Evolutionary conservation across 2,329 filamentous ascomycete genomes (phyloP).

Genomic region (Aspergillus thermomutatus): DNA sequence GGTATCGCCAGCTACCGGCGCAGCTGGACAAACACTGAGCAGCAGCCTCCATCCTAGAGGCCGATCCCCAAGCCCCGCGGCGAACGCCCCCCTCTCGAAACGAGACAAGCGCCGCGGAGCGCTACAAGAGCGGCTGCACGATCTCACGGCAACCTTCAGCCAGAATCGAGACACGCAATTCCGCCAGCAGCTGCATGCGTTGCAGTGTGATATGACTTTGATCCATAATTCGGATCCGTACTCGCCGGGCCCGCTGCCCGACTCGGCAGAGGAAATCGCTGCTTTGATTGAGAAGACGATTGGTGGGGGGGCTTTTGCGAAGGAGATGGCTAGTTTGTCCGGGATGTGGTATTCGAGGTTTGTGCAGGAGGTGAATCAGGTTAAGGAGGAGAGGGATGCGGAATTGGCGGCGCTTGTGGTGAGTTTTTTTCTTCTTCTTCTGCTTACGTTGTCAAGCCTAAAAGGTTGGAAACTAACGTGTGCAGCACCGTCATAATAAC

Average conservation of each 20-base stretch:
- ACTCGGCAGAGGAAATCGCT: slow-evolving; percentile 63
- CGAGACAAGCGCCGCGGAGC: slow-evolving; percentile 84
- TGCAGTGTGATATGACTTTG: slow-evolving; percentile 86
- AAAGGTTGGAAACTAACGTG: not conserved
- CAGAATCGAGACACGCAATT: slow-evolving; percentile 81
- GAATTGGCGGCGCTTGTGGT: slow-evolving; percentile 80
- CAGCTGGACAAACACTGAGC: slow-evolving; percentile 14
- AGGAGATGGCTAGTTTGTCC: slow-evolving; percentile 62
- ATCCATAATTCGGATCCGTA: slow-evolving; percentile 85
- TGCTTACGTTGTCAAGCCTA: not conserved
- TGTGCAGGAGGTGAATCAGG: slow-evolving; percentile 79
- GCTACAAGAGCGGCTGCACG: slow-evolving; percentile 73
- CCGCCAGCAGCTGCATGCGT: slow-evolving; percentile 80
- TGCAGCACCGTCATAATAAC: slow-evolving; percentile 56
- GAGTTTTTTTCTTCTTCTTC: slow-evolving; percentile 32
- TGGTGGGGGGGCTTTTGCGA: slow-evolving; percentile 60
- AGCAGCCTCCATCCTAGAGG: slow-evolving; percentile 22
- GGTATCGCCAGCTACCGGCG: slow-evolving; percentile 26
- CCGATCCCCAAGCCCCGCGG: slow-evolving; percentile 31
- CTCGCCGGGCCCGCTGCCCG: slow-evolving; percentile 64
- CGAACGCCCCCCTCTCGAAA: slow-evolving; percentile 62
- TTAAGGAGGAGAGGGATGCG: slow-evolving; percentile 82
- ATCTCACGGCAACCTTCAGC: slow-evolving; percentile 73
- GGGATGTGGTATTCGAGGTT: slow-evolving; percentile 84
- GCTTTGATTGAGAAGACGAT: slow-evolving; percentile 58